Percentiles rank a stretch among this genome's conserved stretches.
Conservation (phyloP, 2,329 filamentous ascomycete genomes). For the Aspergillus ustus region DNA sequence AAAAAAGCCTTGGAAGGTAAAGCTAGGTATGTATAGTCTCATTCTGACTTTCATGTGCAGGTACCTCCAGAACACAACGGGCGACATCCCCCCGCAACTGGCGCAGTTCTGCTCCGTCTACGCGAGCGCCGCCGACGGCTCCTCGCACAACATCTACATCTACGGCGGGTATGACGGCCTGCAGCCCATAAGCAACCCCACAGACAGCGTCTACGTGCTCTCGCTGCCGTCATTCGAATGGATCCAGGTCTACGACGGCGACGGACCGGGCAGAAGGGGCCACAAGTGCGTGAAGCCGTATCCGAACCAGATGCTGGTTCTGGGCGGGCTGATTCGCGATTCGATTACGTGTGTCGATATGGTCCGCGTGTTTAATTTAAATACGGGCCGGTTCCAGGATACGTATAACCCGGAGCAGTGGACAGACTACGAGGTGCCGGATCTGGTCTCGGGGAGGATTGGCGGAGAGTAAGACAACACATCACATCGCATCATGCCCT, state of each 20-base stretch:
- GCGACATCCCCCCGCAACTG: conserved; percentile 40
- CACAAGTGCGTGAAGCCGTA: conserved; percentile 45
- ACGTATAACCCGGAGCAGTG: conserved; percentile 16
- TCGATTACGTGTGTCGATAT: conserved; percentile 11
- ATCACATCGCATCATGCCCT: neutral
- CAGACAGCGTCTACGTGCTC: conserved; percentile 53
- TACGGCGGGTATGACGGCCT: conserved; percentile 53
- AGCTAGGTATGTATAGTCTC: too few species aligned
- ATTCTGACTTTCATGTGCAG: conserved; percentile 31
- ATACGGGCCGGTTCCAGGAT: conserved; percentile 18
- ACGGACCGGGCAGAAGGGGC: conserved; percentile 26
- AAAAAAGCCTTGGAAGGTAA: too few species aligned
- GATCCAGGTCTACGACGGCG: conserved; percentile 43
- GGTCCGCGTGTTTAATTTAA: conserved; percentile 21
- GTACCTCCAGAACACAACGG: conserved; percentile 49
- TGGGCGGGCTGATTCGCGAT: conserved; percentile 36
- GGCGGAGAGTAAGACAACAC: conserved; percentile 13
- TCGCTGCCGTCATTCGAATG: conserved; percentile 54
- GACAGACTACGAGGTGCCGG: conserved; percentile 18
- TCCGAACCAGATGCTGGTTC: conserved; percentile 54
- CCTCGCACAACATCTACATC: conserved; percentile 55
- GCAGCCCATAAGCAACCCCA: conserved; percentile 31
- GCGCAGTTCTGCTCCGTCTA: conserved; percentile 49
- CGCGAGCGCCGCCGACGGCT: conserved; percentile 42
- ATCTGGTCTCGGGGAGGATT: conserved; percentile 13